These are phyloP conservation scores for Myriosclerotinia duriaeana DNA, from an alignment of 2,329 filamentous ascomycete species.

Conservation along the genomic window DNA sequence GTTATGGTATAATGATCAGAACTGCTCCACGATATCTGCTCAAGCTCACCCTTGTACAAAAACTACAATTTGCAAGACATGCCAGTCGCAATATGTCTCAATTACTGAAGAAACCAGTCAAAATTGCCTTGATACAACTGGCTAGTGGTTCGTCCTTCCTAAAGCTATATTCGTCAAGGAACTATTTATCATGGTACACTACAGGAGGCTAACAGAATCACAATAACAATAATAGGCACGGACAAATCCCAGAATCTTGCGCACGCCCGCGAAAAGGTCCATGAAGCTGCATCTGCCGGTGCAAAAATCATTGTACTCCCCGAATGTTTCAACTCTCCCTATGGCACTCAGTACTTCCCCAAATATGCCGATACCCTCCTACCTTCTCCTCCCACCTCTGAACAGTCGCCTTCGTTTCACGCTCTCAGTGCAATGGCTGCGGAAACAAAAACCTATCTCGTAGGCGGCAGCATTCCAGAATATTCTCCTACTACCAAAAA, in stretches of 20 bases:
- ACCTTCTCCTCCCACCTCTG: constrained; percentile 68
- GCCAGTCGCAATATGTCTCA: constrained; percentile 34
- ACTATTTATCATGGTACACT: constrained; percentile 27
- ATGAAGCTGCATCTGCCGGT: constrained; percentile 72
- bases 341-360: constrained; percentile 88
- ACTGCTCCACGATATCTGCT: constrained; percentile 9
- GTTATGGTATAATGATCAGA: constrained; percentile 16
- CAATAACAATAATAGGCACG: constrained; percentile 58
- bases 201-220: constrained; percentile 33
- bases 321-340: constrained; percentile 98
- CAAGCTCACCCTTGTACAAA: constrained; percentile 23
- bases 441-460: constrained; percentile 75
- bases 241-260: constrained; percentile 85
- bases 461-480: constrained; percentile 93
- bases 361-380: constrained; percentile 87
- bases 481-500: constrained; percentile 60
- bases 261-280: constrained; percentile 77
- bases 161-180: constrained; percentile 27
- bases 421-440: constrained; percentile 77
- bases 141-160: constrained; percentile 57
- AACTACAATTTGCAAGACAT: constrained; percentile 17
- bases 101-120: constrained; percentile 72
- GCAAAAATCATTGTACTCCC: constrained; percentile 88
- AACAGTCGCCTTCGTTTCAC: constrained; percentile 79
- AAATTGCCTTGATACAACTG: constrained; percentile 79